Evolutionary conservation across 1,284 basidiomycete genomes (phyloP).

Genomic region (Moesziomyces sp.): DNA sequence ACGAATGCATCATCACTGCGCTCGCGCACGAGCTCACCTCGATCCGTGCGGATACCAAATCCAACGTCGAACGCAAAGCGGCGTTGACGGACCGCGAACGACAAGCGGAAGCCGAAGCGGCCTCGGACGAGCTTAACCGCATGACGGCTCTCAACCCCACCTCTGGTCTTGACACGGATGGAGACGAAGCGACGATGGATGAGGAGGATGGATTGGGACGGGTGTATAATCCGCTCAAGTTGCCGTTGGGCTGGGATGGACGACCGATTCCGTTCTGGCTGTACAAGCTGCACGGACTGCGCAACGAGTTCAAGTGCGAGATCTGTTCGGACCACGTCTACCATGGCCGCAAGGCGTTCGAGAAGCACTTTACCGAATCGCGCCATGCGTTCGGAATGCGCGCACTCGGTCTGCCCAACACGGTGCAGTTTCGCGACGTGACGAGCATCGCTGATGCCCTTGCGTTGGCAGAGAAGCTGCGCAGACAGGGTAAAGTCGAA

Average conservation of each 20-base stretch:
- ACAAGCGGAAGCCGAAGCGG: slow-evolving; percentile 85
- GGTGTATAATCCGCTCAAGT: slow-evolving; percentile 96
- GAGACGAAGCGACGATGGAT: slow-evolving; percentile 16
- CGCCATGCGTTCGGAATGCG: slow-evolving; percentile 98
- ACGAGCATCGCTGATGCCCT: slow-evolving; percentile 96
- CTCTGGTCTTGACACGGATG: slow-evolving; percentile 26
- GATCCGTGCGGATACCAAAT: slow-evolving; percentile 75
- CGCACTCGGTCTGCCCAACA: slow-evolving; percentile 94
- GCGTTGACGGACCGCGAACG: slow-evolving; percentile 95
- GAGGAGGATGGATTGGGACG: slow-evolving; percentile 75
- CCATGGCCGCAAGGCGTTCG: slow-evolving; percentile 93
- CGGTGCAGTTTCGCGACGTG: slow-evolving; percentile 98
- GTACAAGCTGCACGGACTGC: slow-evolving; percentile 96
- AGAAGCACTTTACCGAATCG: slow-evolving; percentile 92
- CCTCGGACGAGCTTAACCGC: slow-evolving; percentile 51
- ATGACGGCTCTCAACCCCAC: slow-evolving; percentile 32
- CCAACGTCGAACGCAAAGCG: slow-evolving; percentile 94
- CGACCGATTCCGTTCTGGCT: slow-evolving; percentile 99
- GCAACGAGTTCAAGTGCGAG: slow-evolving; percentile 96
- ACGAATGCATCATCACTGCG: slow-evolving; percentile 51
- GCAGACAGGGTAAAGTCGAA: slow-evolving; percentile 51
- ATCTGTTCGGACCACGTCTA: slow-evolving; percentile 80
- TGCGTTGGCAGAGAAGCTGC: slow-evolving; percentile 70
- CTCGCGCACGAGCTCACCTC: slow-evolving; percentile 32
- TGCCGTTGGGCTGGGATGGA: slow-evolving; percentile 97